Base-by-base conservation (phyloP, 2,329 filamentous ascomycete genomes). In the Pyricularia sp. region DNA sequence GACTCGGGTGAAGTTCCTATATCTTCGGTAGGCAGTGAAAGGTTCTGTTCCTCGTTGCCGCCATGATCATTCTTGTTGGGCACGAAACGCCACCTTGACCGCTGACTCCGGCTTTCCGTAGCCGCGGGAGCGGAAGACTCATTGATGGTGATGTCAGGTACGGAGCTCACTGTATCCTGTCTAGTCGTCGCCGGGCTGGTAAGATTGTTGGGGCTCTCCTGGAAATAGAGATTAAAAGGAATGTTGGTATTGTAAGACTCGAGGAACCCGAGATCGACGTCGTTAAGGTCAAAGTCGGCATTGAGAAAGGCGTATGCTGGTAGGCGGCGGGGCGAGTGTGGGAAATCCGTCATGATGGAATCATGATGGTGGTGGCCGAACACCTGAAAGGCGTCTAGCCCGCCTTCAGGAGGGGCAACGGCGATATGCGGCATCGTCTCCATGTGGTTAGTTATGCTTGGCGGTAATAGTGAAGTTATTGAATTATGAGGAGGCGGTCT, bases 1-100 rank as follows among this genome's bases (percentile, higher is more conserved):
- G 61, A 64, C 30, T 64, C 61, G 14, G 61, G 61, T 12, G 61
- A 73, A 26, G 7, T 74, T 73, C 23, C 76, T 75, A 0, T 73
- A 70, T 0, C 71, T 71, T n/a, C 71, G 0, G 73, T 64, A 0
- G 76, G 74, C 1, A 78, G 70, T 0, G 76, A 75, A 4, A 78
- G 71, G 9, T 78, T 78, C 11, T 75, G 74, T 17, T 78, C 76
- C 20, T 78, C 77, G 0, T 73, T 73, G 0, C 72, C 73, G 1
- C 72, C 74, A 59, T 77, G 73, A 36, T 78, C 77, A n/a, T 75
- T 72, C 0, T 73, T 70, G 3, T 73, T 75, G 1, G 77, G 77
- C 2, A 74, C 70, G 33, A 78, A 78, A 3, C 72, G 72, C 77
- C 76, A 78, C 17, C 42, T 50, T 11, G 42, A 50, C 4, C 42